phyloP scores from a whole-genome alignment of 305 asterid species.

The Solanum hybrid region DNA sequence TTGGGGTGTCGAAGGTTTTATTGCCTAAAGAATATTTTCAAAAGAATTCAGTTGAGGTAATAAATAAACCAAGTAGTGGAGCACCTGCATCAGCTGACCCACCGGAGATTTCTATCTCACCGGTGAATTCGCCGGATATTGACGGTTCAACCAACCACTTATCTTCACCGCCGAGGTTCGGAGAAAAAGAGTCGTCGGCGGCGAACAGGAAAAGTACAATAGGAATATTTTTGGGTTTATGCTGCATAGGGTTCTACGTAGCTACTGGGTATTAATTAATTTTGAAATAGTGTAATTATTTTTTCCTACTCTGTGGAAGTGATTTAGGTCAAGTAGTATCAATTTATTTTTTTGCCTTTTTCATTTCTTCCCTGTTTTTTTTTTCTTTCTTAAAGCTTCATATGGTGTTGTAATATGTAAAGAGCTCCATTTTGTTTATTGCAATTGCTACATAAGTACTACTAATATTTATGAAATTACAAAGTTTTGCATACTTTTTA shows the following conservation, averaged over 20 bases:
- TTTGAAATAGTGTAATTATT: not conserved
- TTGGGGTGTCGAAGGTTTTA: slow-evolving; percentile 68
- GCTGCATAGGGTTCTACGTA: slow-evolving; percentile 24
- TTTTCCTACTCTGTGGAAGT: not conserved
- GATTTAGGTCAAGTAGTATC: not conserved
- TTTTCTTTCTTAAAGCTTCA: not conserved
- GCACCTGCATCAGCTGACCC: slow-evolving; percentile 18
- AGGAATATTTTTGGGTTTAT: slow-evolving; percentile 18
- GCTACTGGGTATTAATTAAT: slow-evolving; percentile 8
- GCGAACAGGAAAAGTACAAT: slow-evolving; percentile 5
- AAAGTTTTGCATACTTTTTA: not conserved
- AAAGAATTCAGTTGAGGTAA: slow-evolving; percentile 31
- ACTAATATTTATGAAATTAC: not conserved
- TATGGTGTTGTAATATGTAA: not conserved
- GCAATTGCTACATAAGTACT: not conserved
- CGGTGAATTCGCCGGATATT: slow-evolving; percentile 17
- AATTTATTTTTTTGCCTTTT: not conserved
- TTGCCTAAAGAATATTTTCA: slow-evolving; percentile 65
- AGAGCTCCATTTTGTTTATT: not conserved
- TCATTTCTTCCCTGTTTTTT: not conserved
- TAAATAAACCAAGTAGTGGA: slow-evolving; percentile 27
- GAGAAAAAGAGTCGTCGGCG: slow-evolving; percentile 11
- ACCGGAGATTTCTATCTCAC: slow-evolving; percentile 39
- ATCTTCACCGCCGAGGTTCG: slow-evolving; percentile 26
- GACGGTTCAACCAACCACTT: slow-evolving; percentile 15